phyloP scores from a whole-genome alignment of 31 red algal species.

The Porphyra umbilicalis region DNA sequence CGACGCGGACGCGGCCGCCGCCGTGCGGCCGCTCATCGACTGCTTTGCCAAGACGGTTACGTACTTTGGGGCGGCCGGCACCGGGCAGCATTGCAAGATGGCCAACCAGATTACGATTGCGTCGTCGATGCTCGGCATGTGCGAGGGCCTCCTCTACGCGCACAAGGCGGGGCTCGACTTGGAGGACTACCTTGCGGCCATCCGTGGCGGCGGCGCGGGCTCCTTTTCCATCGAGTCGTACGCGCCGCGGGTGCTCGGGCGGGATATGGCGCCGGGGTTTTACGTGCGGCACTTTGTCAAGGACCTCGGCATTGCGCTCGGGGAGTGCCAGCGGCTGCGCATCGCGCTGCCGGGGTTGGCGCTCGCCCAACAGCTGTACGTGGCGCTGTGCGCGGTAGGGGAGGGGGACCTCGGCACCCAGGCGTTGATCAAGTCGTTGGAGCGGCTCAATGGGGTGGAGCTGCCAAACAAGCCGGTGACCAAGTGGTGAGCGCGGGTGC shows the following conservation, averaged over 20 bases:
- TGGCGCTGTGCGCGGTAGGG: slow-evolving; percentile 54
- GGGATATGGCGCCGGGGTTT: slow-evolving; percentile 81
- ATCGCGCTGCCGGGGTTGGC: slow-evolving; percentile 61
- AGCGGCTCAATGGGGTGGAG: slow-evolving; percentile 50
- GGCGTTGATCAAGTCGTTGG: slow-evolving; percentile 49
- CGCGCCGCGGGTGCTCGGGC: slow-evolving; percentile 53
- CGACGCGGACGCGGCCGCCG: slow-evolving; percentile 14
- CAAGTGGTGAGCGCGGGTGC: neutral
- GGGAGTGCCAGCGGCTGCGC: slow-evolving; percentile 52
- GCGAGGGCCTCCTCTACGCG: slow-evolving; percentile 77
- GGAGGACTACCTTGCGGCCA: slow-evolving; percentile 40
- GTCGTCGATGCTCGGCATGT: slow-evolving; percentile 65
- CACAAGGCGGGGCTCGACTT: slow-evolving; percentile 64
- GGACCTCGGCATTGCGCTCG: slow-evolving; percentile 78
- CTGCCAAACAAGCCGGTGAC: slow-evolving; percentile 15
- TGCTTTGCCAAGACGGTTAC: slow-evolving; percentile 47
- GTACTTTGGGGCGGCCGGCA: slow-evolving; percentile 32
- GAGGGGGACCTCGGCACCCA: slow-evolving; percentile 64
- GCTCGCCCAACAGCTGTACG: slow-evolving; percentile 75
- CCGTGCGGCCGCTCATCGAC: slow-evolving; percentile 37
- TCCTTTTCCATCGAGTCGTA: slow-evolving; percentile 36
- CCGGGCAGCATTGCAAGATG: slow-evolving; percentile 73
- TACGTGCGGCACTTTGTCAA: slow-evolving; percentile 93
- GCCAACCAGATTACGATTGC: slow-evolving; percentile 80
- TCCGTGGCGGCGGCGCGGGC: slow-evolving; percentile 49